Evolutionary conservation across 2,329 filamentous ascomycete species (phyloP).

Genomic region (Aspergillus fumigatiaffinis): DNA sequence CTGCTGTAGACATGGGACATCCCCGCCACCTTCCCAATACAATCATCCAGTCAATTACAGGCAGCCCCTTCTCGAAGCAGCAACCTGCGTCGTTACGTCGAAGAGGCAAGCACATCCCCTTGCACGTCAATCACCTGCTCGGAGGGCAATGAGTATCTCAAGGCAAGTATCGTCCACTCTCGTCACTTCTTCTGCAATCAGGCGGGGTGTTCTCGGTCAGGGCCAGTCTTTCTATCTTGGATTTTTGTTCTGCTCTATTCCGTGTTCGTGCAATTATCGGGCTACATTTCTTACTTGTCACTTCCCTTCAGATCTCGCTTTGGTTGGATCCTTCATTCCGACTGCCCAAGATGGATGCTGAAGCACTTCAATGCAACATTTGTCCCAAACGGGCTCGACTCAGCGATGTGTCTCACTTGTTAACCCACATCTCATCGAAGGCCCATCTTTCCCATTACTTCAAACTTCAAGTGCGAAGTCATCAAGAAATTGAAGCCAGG

Average conservation of each 20-base stretch:
- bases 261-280: conserved; percentile 12
- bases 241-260: conserved; percentile 18
- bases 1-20: not conserved
- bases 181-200: conserved; percentile 19
- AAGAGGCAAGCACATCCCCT: conserved; percentile 1
- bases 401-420: conserved; percentile 84
- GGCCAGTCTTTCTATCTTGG: conserved; percentile 21
- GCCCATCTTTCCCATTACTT: conserved; percentile 84
- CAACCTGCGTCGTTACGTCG: not conserved
- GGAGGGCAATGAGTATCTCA: conserved; percentile 1
- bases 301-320: conserved; percentile 16
- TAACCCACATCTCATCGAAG: conserved; percentile 90
- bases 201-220: conserved; percentile 8
- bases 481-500: conserved; percentile 63
- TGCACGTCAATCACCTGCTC: conserved; percentile 1
- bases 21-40: not conserved
- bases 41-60: not conserved
- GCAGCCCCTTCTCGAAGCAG: conserved; percentile 12
- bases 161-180: conserved; percentile 10
- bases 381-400: conserved; percentile 77
- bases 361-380: conserved; percentile 75
- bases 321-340: conserved; percentile 12
- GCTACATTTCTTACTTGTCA: conserved; percentile 23
- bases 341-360: conserved; percentile 39
- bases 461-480: conserved; percentile 70